Conservation (phyloP, 352 stramenopile species). For the Thalassiosira mediterranea region DNA sequence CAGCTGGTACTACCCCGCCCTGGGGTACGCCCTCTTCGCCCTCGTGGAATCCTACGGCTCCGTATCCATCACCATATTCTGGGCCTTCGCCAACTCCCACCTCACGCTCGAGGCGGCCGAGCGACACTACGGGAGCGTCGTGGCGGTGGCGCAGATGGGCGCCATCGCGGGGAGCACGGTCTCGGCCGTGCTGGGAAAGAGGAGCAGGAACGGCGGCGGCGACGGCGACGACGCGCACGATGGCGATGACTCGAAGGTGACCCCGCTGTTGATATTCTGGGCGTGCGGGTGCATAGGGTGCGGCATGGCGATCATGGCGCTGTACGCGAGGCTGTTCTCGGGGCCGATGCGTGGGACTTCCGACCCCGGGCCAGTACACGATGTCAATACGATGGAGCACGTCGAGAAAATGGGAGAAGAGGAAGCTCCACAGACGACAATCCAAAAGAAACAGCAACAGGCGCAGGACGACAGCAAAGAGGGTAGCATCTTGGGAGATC, state of each 20-base stretch:
- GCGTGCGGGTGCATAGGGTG: slow-evolving; percentile 40
- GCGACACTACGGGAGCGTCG: slow-evolving; percentile 85
- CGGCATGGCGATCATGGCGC: slow-evolving; percentile 28
- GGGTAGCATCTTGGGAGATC: slow-evolving; percentile 16
- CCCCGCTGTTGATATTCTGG: slow-evolving; percentile 41
- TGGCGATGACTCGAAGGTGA: no score
- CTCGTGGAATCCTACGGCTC: slow-evolving; percentile 88
- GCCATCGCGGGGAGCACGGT: slow-evolving; percentile 83
- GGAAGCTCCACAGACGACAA: background rate
- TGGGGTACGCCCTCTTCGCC: slow-evolving; percentile 84
- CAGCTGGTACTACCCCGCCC: slow-evolving; percentile 57
- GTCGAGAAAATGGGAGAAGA: background rate
- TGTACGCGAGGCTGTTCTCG: slow-evolving; percentile 42
- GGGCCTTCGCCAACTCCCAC: slow-evolving; percentile 87
- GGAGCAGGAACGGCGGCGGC: background rate
- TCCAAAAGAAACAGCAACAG: background rate
- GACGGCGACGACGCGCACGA: slow-evolving; percentile 21
- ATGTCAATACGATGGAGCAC: background rate
- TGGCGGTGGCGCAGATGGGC: slow-evolving; percentile 85
- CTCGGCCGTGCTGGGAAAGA: slow-evolving; percentile 35
- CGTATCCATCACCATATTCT: slow-evolving; percentile 86
- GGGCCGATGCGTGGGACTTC: slow-evolving; percentile 25
- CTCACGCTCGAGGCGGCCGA: slow-evolving; percentile 84
- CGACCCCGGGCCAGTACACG: no score
- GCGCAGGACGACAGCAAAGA: background rate